phyloP scores from a whole-genome alignment of 2,329 filamentous ascomycete genomes.

The Sclerotiophoma versabilis region DNA sequence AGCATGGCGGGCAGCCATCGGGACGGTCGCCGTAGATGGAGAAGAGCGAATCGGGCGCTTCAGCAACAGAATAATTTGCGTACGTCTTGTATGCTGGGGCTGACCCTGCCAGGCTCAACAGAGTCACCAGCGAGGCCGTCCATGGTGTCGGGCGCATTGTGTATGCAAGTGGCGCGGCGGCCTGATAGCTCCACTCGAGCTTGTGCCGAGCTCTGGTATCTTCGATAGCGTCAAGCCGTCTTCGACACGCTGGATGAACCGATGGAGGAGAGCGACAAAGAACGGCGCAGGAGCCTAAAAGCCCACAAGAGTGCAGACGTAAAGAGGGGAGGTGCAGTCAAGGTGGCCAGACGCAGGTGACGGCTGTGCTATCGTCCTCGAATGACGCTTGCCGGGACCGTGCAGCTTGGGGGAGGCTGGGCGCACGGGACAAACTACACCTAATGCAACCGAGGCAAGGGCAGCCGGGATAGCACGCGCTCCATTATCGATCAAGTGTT shows the following conservation, averaged over 20 bases:
- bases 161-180: slow-evolving; percentile 31
- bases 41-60: slow-evolving; percentile 59
- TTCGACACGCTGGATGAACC: neutral
- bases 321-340: slow-evolving; percentile 10
- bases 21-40: slow-evolving; percentile 76
- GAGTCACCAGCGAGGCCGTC: slow-evolving; percentile 39
- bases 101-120: slow-evolving; percentile 33
- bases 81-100: slow-evolving; percentile 41
- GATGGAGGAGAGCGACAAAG: slow-evolving; percentile 5
- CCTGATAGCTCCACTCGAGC: slow-evolving; percentile 29
- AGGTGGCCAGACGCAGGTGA: slow-evolving; percentile 18
- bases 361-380: slow-evolving; percentile 16
- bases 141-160: slow-evolving; percentile 46
- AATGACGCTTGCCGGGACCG: slow-evolving; percentile 19
- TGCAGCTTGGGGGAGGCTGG: slow-evolving; percentile 14
- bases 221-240: neutral
- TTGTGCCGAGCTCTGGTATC: slow-evolving; percentile 7
- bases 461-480: slow-evolving; percentile 10
- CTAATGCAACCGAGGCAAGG: slow-evolving; percentile 19
- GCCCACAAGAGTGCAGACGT: neutral
- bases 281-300: neutral
- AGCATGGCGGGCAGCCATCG: slow-evolving; percentile 83
- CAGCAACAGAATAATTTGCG: slow-evolving; percentile 62
- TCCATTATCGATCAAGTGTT: slow-evolving; percentile 4
- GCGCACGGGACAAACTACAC: slow-evolving; percentile 8